Conservation (phyloP, 192 early-diverging fungal species). For the Geranomyces variabilis region DNA sequence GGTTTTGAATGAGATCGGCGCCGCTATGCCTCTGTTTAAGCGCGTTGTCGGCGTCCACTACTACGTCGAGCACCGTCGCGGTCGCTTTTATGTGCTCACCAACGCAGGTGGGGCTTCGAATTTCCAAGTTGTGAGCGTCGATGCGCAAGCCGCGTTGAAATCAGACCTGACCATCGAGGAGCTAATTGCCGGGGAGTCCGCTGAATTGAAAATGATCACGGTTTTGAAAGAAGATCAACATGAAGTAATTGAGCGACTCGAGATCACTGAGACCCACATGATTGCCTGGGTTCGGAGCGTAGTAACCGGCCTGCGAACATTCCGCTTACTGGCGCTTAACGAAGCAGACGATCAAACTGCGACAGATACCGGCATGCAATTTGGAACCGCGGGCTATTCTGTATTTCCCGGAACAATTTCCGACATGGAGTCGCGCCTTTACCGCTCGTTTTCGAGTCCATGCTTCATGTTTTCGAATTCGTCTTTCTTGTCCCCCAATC, state of each 20-base stretch:
- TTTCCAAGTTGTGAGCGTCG: conserved; percentile 21
- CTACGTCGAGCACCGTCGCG: conserved; percentile 29
- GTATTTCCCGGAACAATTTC: conserved; percentile 32
- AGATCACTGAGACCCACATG: conserved; percentile 27
- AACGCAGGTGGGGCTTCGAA: conserved; percentile 28
- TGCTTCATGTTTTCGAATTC: conserved; percentile 42
- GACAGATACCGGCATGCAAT: not conserved
- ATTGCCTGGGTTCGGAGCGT: conserved; percentile 32
- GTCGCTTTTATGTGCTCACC: conserved; percentile 35
- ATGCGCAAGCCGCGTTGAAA: not conserved
- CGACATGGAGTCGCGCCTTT: conserved; percentile 42
- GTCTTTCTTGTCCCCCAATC: conserved; percentile 24
- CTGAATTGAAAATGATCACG: not conserved
- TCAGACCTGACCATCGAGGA: conserved; percentile 5
- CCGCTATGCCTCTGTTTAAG: not conserved
- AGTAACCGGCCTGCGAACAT: conserved; percentile 23
- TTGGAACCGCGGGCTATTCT: not conserved
- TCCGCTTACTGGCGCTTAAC: not conserved
- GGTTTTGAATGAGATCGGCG: not conserved
- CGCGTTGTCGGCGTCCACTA: conserved; percentile 26
- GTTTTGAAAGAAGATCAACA: conserved; percentile 3
- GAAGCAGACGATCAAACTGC: not conserved
- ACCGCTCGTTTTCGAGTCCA: not conserved
- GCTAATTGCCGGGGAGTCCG: not conserved
- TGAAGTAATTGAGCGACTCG: conserved; percentile 41